Evolutionary conservation across 805 yeast species (phyloP).

Genomic region (Debaryomyces prosopidis): DNA sequence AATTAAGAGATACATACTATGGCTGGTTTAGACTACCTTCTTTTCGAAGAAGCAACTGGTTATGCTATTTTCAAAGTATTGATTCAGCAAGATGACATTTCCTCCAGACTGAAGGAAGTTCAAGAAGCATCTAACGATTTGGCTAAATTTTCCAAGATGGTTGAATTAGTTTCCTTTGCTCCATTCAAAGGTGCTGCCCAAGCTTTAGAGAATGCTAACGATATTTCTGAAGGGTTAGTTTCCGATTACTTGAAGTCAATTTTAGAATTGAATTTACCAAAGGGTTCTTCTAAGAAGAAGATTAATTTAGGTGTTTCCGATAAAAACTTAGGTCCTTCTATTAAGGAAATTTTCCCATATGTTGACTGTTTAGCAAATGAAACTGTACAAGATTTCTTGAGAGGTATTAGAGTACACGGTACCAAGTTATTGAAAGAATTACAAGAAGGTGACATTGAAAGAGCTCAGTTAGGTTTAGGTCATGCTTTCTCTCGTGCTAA

Average conservation of each 20-base stretch:
- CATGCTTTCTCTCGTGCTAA: constrained; percentile 99
- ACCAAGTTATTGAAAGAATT: constrained; percentile 85
- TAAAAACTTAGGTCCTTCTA: constrained; percentile 93
- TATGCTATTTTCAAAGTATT: constrained; percentile 94
- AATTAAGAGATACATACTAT: constrained; percentile 19
- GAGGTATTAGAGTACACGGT: constrained; percentile 93
- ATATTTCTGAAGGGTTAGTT: constrained; percentile 94
- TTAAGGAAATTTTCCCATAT: constrained; percentile 86
- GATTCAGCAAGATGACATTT: constrained; percentile 91
- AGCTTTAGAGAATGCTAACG: constrained; percentile 97
- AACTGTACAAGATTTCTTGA: constrained; percentile 88
- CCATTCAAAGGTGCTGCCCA: constrained; percentile 99
- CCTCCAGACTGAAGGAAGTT: constrained; percentile 89
- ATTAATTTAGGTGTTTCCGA: constrained; percentile 86
- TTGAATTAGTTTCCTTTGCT: constrained; percentile 91
- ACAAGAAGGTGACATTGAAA: constrained; percentile 92
- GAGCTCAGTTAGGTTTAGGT: constrained; percentile 98
- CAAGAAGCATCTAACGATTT: constrained; percentile 88
- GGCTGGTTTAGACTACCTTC: constrained; percentile 85
- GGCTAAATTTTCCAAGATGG: constrained; percentile 84
- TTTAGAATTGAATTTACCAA: constrained; percentile 88
- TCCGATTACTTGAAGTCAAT: constrained; percentile 89
- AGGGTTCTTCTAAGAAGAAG: constrained; percentile 65
- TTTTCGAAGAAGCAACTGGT: constrained; percentile 98
- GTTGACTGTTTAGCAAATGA: constrained; percentile 91